Evolutionary conservation across 148 eudicot species (phyloP), one percentile per base, ranked within the genome.

Genomic region (Polygonum aviculare): DNA sequence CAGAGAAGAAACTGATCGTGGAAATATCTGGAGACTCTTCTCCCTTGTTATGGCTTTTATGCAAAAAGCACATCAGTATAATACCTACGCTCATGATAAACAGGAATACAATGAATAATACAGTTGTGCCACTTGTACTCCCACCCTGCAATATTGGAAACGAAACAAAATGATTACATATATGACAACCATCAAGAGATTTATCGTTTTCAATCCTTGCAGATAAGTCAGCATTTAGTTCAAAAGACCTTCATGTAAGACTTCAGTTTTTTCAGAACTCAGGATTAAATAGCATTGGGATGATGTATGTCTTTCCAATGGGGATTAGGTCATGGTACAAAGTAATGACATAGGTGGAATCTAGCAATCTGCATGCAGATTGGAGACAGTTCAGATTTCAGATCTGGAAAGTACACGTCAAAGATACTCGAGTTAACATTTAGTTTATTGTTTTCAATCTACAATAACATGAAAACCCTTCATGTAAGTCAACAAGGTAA

Each of bases 41-140:
- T 76, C 45, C 78, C 78, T 87, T 82, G 73, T 73, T 80, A 73
- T 85, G 87, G 78, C 91, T 91, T 84, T 80, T 83, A 63, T 77
- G 79, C 85, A 95, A 80, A 85, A 92, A 92, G 88, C 90, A 90
- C 97, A 95, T 92, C 38, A 92, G 87, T 80, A 90, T 72, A 54
- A 84, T 82, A 67, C 98, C 98, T 33, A 92, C 16, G 73, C 96
- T 88, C 94, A 95, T 88, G 79, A 85, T 88, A 79, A 82, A 83
- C 59, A 95, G 94, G 84, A 92, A 95, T 55, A 90, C 90, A 76
- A 88, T 63, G 75, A 88, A 90, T 67, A 95, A 87, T 63, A 88
- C 55, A 75, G 90, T 90, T 16, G 93, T 86, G 55, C 98, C 96
- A 70, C 89, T 88, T 47, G 91, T 85, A 79, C 80, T 85, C 83